Evolutionary conservation across 2,329 filamentous ascomycete genomes (phyloP).

Genomic region (Alternaria consortialis): DNA sequence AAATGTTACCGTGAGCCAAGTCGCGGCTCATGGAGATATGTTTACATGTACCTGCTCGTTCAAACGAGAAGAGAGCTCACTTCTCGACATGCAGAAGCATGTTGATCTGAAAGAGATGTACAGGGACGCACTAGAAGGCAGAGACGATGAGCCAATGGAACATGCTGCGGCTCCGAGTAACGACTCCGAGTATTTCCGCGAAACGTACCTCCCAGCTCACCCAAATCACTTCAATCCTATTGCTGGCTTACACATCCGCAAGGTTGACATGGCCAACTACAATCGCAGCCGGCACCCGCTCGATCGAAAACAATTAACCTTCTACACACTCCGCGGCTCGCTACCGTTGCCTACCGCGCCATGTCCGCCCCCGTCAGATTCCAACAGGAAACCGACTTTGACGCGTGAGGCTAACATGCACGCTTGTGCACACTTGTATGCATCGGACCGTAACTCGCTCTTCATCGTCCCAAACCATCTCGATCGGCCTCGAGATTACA

Average conservation of each 20-base stretch:
- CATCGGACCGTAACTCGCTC: conserved; percentile 65
- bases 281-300: conserved; percentile 53
- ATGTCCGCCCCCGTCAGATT: conserved; percentile 20
- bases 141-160: conserved; percentile 42
- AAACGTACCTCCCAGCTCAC: conserved; percentile 41
- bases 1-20: conserved; percentile 62
- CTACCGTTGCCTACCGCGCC: conserved; percentile 40
- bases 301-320: conserved; percentile 48
- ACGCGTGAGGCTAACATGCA: conserved; percentile 60
- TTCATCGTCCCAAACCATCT: conserved; percentile 61
- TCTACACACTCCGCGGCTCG: conserved; percentile 46
- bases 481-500: conserved; percentile 32
- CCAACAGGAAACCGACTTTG: conserved; percentile 1
- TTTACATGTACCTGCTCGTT: conserved; percentile 64
- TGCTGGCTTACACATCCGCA: conserved; percentile 59
- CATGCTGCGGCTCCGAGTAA: conserved; percentile 31
- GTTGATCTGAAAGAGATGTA: conserved; percentile 50
- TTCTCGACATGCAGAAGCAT: conserved; percentile 46
- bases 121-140: conserved; percentile 43
- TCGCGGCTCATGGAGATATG: conserved; percentile 55
- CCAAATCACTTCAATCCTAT: conserved; percentile 53
- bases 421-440: conserved; percentile 66
- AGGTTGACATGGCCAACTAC: conserved; percentile 62
- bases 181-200: conserved; percentile 31
- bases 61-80: conserved; percentile 55